Evolutionary conservation across 495 filamentous ascomycete species (phyloP), one percentile per base, ranked within the genome.

Genomic region (Annulohypoxylon stygium): DNA sequence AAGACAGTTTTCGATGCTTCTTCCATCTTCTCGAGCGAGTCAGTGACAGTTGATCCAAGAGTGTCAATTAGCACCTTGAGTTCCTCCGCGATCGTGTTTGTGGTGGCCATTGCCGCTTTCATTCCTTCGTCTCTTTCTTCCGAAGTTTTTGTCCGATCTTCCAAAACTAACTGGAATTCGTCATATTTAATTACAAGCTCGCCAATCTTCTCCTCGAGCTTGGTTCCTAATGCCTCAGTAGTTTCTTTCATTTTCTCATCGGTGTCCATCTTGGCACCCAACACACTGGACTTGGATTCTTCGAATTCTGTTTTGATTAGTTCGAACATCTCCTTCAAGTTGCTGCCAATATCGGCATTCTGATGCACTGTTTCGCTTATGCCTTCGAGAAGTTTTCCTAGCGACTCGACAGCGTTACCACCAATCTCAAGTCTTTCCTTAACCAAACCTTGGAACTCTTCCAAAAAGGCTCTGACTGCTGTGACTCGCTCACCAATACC

Each of bases 1-100:
- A 95, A 92, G 50, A 97, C 92, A 0, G 91, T 91, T 82, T 93
- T 93, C 4, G 93, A 93, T 37, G 96, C 93, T 65, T 90, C 91
- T 48, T 91, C 87, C 84, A 95, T 90, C 69, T 93, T 93, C 78
- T 97, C 93, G 43, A 93, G 88, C 0, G 90, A 90, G 39, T 97
- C 93, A n/a, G 89, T 93, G 63, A 97, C 88, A 26, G 90, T 89
- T n/a, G 88, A 86, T 14, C 93, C 92, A 74, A 98, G 92, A 9
- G 92, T 91, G 66, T 97, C 93, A 70, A 97, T 90, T 4, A 95
- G 88, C 2, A 92, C 80, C 75, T 90, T 93, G 48, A 98, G 90
- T 66, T 97, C 95, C 70, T 98, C 95, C 0, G 93, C 89, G 37
- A 95, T 88, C 2, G 88, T 84, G 79, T 92, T 97, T 43, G 91